A percentile compares a stretch with the other conserved stretches of the same genome.
Evolutionary conservation across 1,284 basidiomycete species (phyloP).

Genomic region (Ganoderma resinaceum): DNA sequence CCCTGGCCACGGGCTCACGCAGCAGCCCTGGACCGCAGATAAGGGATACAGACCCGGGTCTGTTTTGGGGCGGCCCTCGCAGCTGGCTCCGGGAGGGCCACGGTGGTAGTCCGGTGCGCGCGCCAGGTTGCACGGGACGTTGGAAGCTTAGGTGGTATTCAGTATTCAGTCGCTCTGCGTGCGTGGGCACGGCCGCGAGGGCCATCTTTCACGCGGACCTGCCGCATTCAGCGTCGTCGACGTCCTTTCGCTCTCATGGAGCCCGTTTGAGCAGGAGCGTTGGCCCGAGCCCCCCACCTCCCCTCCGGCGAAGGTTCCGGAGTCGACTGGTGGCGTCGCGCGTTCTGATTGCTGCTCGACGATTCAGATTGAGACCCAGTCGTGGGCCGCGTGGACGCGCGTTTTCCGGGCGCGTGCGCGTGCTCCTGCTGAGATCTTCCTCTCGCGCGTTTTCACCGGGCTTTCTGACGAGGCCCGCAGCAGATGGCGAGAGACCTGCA

Average conservation of each 20-base stretch:
- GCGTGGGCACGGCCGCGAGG: neutral
- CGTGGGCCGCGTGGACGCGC: neutral
- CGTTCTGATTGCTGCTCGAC: slow-evolving; percentile 30
- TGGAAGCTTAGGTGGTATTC: neutral
- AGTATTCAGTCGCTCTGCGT: neutral
- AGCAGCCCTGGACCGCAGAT: neutral
- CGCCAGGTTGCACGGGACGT: neutral
- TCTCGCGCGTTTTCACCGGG: neutral
- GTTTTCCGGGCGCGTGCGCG: slow-evolving; percentile 11
- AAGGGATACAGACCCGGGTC: neutral
- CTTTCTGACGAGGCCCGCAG: neutral
- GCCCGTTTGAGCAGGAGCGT: slow-evolving; percentile 11
- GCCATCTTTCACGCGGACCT: neutral
- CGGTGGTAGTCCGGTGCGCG: neutral
- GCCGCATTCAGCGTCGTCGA: slow-evolving; percentile 5
- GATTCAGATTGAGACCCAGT: neutral
- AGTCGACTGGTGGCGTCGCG: slow-evolving; percentile 32
- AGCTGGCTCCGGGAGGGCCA: neutral
- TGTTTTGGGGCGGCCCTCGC: neutral
- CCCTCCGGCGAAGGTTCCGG: slow-evolving; percentile 21
- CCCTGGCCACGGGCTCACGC: neutral
- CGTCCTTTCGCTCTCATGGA: slow-evolving; percentile 8
- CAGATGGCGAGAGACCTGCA: neutral
- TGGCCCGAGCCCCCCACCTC: neutral
- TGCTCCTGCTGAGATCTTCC: neutral